Evolutionary conservation across 2,329 filamentous ascomycete species (phyloP).

Genomic region (Chaetothyriales sp.): DNA sequence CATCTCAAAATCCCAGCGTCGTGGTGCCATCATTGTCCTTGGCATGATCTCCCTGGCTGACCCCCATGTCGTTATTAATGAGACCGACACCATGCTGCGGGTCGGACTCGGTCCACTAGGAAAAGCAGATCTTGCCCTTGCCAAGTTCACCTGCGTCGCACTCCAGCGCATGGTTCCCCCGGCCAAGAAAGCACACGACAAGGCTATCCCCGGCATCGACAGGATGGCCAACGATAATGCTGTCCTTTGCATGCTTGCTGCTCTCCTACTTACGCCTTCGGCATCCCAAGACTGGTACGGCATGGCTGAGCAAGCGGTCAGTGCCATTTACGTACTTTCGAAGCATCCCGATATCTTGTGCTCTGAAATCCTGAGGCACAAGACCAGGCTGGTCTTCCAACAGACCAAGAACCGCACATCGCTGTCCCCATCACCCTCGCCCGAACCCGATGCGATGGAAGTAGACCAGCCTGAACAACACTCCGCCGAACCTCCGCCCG

Average conservation of each 20-base stretch:
- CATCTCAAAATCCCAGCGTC: conserved; percentile 78
- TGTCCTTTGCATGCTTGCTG: conserved; percentile 64
- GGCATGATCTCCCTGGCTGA: conserved; percentile 92
- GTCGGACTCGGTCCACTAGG: conserved; percentile 77
- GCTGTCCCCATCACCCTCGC: conserved; percentile 24
- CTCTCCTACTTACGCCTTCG: conserved; percentile 71
- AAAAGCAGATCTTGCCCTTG: conserved; percentile 68
- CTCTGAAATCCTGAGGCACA: conserved; percentile 75
- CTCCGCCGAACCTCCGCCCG: conserved; percentile 4
- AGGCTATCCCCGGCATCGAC: conserved; percentile 41
- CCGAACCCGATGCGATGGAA: conserved; percentile 22
- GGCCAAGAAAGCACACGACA: conserved; percentile 65
- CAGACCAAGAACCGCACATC: conserved; percentile 31
- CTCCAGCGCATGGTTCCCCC: conserved; percentile 78
- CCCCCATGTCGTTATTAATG: conserved; percentile 81
- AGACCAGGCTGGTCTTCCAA: conserved; percentile 69
- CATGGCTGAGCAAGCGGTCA: conserved; percentile 88
- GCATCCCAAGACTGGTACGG: conserved; percentile 92
- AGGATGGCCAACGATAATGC: conserved; percentile 87
- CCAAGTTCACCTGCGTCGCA: conserved; percentile 91
- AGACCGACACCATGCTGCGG: conserved; percentile 86
- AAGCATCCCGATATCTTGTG: conserved; percentile 90
- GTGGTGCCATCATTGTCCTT: conserved; percentile 88
- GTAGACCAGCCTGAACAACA: conserved; percentile 15
- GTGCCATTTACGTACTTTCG: conserved; percentile 84